Percentiles rank a stretch among this genome's conserved stretches.
Conservation (phyloP, 768 basidiomycete genomes). For the Pulveroboletus sp. region DNA sequence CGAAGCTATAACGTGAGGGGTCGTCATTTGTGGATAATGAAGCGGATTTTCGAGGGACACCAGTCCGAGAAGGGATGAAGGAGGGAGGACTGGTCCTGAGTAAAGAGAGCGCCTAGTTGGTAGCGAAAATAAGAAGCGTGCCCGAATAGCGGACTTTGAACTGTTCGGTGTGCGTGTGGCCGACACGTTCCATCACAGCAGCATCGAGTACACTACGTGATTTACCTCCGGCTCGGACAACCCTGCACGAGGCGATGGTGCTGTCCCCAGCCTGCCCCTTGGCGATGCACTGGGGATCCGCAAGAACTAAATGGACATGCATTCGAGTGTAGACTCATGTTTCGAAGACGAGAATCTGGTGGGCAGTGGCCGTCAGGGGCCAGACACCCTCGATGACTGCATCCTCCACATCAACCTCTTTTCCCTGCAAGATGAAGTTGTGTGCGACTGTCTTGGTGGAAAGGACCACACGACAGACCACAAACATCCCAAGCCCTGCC, state of each 20-base stretch:
- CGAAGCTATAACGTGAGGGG: constrained; percentile 81
- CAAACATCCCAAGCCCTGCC: constrained; percentile 25
- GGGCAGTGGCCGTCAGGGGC: constrained; percentile 28
- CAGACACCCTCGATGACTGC: constrained; percentile 27
- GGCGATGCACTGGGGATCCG: background rate
- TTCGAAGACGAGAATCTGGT: constrained; percentile 32
- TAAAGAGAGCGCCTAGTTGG: constrained; percentile 21
- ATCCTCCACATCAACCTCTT: constrained; percentile 30
- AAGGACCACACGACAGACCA: constrained; percentile 19
- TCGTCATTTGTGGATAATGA: constrained; percentile 51
- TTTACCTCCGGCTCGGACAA: background rate
- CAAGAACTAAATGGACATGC: background rate
- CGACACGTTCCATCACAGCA: constrained; percentile 28
- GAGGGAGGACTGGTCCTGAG: constrained; percentile 24
- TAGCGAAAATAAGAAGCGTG: constrained; percentile 28
- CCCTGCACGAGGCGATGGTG: background rate
- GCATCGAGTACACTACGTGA: constrained; percentile 1
- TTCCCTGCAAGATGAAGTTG: constrained; percentile 29
- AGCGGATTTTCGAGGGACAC: constrained; percentile 16
- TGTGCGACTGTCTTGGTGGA: constrained; percentile 23
- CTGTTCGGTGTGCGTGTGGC: constrained; percentile 18
- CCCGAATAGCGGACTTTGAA: constrained; percentile 33
- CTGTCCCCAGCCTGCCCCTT: background rate
- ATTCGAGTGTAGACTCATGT: constrained; percentile 3
- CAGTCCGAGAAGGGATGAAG: constrained; percentile 28